Base-by-base conservation (phyloP, 169 alveolate genomes). In the Cryptosporidium meleagridis region DNA sequence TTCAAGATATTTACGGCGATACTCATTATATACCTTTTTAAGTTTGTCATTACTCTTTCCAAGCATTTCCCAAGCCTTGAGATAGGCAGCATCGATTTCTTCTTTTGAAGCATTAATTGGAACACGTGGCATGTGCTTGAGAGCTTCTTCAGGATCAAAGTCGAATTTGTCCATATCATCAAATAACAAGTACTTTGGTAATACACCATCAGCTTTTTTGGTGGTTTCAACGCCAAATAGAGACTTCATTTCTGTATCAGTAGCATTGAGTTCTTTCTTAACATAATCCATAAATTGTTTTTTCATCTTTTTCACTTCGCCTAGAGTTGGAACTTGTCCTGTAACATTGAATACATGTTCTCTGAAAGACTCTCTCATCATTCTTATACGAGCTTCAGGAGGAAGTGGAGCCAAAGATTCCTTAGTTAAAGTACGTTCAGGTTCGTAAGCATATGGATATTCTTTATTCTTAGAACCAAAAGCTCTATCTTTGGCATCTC, bases 81-180 rank as follows among this genome's bases (percentile, higher is more conserved):
- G n/a, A 45, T 80, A 80, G 9, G 75, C 89, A 6, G 18, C 37
- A 2, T 80, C 89, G 1, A 80, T 0, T 31, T 80, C 80, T 3
- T 62, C 75, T 39, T 80, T 59, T 6, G 89, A 62, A 23, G 89
- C 80, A 3, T 65, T 29, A n/a, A 33, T 62, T 26, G 45, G 18
- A 51, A 80, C 31, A 26, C 75, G 73, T 45, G 89, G 89, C 89
- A 80, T 80, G n/a, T 62, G 65, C 52, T 80, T 80, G 39, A 80
- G 73, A 41, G 75, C 89, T 41, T 61, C 61, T 65, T 80, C 75
- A 37, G 89, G 89, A 16, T 80, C 75, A 62, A 80, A 80, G 21
- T 80, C 89, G 14, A 44, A 35, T 26, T 80, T 14, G 70, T 80
- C 89, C 89, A 80, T 80, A 31, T 65, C 89, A 39, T 80, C 89